These are phyloP conservation scores for Warburgia ugandensis DNA, from an alignment of 164 flowering plant genomes.

Conservation along the genomic window DNA sequence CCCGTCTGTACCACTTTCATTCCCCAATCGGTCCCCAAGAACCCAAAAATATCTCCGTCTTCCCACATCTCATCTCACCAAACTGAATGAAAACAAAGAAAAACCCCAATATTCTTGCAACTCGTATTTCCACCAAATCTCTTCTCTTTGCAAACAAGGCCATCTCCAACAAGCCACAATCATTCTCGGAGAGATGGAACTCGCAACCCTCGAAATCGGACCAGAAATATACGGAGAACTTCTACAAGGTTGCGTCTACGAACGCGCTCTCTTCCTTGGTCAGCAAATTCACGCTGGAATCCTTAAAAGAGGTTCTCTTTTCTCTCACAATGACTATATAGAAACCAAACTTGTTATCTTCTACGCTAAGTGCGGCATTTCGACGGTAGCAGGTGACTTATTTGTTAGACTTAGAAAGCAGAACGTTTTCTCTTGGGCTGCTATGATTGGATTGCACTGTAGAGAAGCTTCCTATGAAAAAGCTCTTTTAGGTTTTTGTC, in stretches of 20 bases:
- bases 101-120: slow-evolving; percentile 14
- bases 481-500: slow-evolving; percentile 39
- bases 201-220: slow-evolving; percentile 23
- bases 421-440: slow-evolving; percentile 77
- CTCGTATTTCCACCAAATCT: slow-evolving; percentile 40
- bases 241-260: slow-evolving; percentile 63
- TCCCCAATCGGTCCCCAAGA: slow-evolving; percentile 14
- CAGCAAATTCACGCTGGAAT: slow-evolving; percentile 61
- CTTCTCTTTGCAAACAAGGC: slow-evolving; percentile 45
- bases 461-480: slow-evolving; percentile 35
- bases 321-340: slow-evolving; percentile 42
- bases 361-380: slow-evolving; percentile 51
- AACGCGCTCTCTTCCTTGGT: slow-evolving; percentile 41
- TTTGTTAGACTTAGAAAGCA: slow-evolving; percentile 26
- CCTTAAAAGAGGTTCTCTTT: slow-evolving; percentile 43
- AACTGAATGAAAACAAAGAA: slow-evolving; percentile 3
- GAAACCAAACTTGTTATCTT: slow-evolving; percentile 58
- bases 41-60: slow-evolving; percentile 10
- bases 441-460: slow-evolving; percentile 55
- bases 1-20: slow-evolving; percentile 12
- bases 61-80: slow-evolving; percentile 15
- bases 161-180: slow-evolving; percentile 34
- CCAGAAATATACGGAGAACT: slow-evolving; percentile 59
- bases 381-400: slow-evolving; percentile 22
- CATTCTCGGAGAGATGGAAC: slow-evolving; percentile 36